A percentile compares a stretch with the other conserved stretches of the same genome.
phyloP scores from a whole-genome alignment of 257 asterid species.

The Nemophila menziesii region DNA sequence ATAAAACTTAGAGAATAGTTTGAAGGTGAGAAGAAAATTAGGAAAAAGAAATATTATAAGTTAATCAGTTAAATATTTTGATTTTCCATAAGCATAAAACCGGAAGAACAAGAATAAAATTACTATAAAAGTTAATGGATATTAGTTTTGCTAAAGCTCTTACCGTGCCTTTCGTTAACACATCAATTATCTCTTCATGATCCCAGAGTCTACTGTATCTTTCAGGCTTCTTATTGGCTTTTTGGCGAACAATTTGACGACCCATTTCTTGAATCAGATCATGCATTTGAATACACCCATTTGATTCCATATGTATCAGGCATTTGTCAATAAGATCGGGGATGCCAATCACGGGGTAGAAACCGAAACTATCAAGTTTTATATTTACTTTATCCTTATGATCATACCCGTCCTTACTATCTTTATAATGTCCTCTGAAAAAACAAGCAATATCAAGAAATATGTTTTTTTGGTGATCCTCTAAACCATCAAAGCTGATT shows the following conservation, averaged over 20 bases:
- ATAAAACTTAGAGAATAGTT: too few species aligned
- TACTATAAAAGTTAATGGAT: too few species aligned
- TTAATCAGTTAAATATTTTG: too few species aligned
- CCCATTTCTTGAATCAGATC: background rate
- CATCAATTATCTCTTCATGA: too few species aligned
- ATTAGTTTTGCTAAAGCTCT: too few species aligned
- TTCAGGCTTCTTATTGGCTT: background rate
- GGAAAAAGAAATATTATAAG: too few species aligned
- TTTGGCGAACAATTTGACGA: background rate
- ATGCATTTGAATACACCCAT: conserved; percentile 2
- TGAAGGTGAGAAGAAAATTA: too few species aligned
- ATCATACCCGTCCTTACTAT: too few species aligned
- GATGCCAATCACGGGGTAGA: background rate
- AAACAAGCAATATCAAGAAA: conserved; percentile 6
- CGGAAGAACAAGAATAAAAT: too few species aligned
- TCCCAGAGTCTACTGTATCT: too few species aligned
- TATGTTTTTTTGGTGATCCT: background rate
- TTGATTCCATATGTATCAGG: background rate
- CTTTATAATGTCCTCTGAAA: background rate
- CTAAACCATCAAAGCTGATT: conserved; percentile 6
- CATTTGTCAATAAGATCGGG: background rate
- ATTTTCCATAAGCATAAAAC: too few species aligned
- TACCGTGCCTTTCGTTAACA: too few species aligned
- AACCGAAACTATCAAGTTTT: background rate
- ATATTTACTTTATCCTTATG: background rate